Percentiles rank a stretch among this genome's conserved stretches.
These are phyloP conservation scores for Aciculosporium take DNA, from an alignment of 2,329 filamentous ascomycete species.

Conservation along the genomic window DNA sequence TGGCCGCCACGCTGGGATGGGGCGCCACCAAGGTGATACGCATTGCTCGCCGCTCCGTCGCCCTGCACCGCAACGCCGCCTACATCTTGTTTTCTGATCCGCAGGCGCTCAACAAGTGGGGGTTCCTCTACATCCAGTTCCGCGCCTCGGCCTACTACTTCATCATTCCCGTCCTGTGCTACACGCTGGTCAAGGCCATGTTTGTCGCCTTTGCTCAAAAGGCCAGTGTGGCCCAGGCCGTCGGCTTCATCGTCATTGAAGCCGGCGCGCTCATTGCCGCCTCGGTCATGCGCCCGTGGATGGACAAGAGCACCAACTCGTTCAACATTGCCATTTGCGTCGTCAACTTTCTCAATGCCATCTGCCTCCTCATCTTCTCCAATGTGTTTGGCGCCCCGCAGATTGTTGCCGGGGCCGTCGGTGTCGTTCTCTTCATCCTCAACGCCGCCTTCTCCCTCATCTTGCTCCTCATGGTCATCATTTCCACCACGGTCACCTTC, in stretches of 20 bases:
- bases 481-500: conserved; percentile 53
- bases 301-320: conserved; percentile 96
- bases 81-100: conserved; percentile 96
- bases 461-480: conserved; percentile 62
- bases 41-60: conserved; percentile 74
- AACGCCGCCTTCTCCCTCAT: conserved; percentile 76
- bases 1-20: conserved; percentile 66
- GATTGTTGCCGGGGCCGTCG: conserved; percentile 75
- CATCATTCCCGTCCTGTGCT: conserved; percentile 64
- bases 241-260: conserved; percentile 75
- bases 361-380: conserved; percentile 82
- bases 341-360: conserved; percentile 79
- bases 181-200: conserved; percentile 76
- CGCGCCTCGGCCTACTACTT: conserved; percentile 93
- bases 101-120: conserved; percentile 92
- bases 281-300: conserved; percentile 78
- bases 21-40: conserved; percentile 80
- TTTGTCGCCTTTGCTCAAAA: conserved; percentile 73
- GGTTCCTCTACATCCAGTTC: conserved; percentile 94
- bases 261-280: conserved; percentile 61
- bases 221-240: conserved; percentile 57
- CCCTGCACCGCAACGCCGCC: conserved; percentile 89
- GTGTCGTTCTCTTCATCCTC: conserved; percentile 75
- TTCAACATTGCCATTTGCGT: conserved; percentile 90
- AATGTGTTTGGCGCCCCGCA: conserved; percentile 71